These are phyloP conservation scores for Aegilops sharonensis DNA, from an alignment of 176 grass and related monocot species.

Conservation along the genomic window DNA sequence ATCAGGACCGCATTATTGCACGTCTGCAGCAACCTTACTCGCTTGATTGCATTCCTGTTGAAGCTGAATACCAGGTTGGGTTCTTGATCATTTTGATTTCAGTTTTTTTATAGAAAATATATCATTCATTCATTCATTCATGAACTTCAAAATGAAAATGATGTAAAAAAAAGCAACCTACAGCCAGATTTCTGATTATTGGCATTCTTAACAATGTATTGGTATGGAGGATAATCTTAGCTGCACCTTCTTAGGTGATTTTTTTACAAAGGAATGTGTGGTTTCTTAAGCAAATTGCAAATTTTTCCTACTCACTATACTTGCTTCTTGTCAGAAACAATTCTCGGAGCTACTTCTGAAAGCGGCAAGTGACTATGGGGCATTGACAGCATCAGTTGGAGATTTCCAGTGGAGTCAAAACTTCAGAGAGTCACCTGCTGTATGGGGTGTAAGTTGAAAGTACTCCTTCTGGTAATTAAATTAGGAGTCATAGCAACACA, in stretches of 20 bases:
- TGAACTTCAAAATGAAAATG: background rate
- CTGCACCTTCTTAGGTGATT: background rate
- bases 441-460: slow-evolving; percentile 81
- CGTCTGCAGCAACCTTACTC: slow-evolving; percentile 97
- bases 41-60: slow-evolving; percentile 98
- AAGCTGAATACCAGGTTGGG: slow-evolving; percentile 95
- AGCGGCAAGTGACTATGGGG: slow-evolving; percentile 93
- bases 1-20: slow-evolving; percentile 97
- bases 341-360: slow-evolving; percentile 96
- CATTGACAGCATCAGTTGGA: slow-evolving; percentile 76
- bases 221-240: background rate
- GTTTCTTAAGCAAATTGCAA: background rate
- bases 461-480: background rate
- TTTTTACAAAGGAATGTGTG: background rate
- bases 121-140: background rate
- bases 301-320: background rate
- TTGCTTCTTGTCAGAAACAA: slow-evolving; percentile 72
- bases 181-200: slow-evolving; percentile 1
- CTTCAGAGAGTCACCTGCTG: slow-evolving; percentile 89
- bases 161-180: background rate
- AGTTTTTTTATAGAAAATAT: background rate
- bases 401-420: slow-evolving; percentile 99
- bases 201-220: background rate
- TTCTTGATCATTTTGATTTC: background rate
- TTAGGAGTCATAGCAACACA: background rate